phyloP scores from a whole-genome alignment of 2,329 filamentous ascomycete species.

The Venturia oleaginea region DNA sequence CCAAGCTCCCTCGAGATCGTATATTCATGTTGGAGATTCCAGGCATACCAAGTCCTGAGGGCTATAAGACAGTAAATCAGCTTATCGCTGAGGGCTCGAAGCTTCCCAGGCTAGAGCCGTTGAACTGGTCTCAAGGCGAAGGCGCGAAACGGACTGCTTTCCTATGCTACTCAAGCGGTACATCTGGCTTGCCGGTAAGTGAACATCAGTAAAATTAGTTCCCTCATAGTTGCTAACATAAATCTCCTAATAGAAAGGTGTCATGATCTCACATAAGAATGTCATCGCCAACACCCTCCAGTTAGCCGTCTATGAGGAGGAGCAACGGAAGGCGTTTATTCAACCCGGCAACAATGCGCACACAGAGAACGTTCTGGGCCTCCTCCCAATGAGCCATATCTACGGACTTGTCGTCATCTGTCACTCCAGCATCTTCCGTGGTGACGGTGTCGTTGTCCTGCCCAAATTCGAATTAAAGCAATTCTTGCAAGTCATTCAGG shows the following conservation, averaged over 20 bases:
- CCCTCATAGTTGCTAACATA: too few relatives aligned
- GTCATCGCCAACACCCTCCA: conserved; percentile 70
- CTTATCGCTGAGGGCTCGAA: conserved; percentile 51
- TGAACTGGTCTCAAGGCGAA: conserved; percentile 56
- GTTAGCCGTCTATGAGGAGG: conserved; percentile 42
- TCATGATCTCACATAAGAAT: conserved; percentile 73
- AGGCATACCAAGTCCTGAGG: conserved; percentile 35
- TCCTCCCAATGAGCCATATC: conserved; percentile 77
- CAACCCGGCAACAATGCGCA: conserved; percentile 32
- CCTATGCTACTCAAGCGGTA: conserved; percentile 72
- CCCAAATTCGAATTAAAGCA: conserved; percentile 65
- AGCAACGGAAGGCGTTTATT: conserved; percentile 30
- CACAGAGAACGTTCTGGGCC: conserved; percentile 50
- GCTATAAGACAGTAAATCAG: conserved; percentile 57
- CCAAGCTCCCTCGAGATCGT: conserved; percentile 52
- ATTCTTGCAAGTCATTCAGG: conserved; percentile 56
- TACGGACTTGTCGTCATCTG: conserved; percentile 67
- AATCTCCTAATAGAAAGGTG: conserved; percentile 54
- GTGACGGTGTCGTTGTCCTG: conserved; percentile 64
- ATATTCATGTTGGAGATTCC: conserved; percentile 62
- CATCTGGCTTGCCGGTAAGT: conserved; percentile 64
- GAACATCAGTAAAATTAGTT: too few relatives aligned
- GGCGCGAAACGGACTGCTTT: conserved; percentile 62
- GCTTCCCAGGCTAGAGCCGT: conserved; percentile 43
- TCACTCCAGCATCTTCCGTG: conserved; percentile 56